Percentiles rank a stretch among this genome's conserved stretches.
These are phyloP conservation scores for Lactifluus rugatus DNA, from an alignment of 768 basidiomycete genomes.

Conservation along the genomic window DNA sequence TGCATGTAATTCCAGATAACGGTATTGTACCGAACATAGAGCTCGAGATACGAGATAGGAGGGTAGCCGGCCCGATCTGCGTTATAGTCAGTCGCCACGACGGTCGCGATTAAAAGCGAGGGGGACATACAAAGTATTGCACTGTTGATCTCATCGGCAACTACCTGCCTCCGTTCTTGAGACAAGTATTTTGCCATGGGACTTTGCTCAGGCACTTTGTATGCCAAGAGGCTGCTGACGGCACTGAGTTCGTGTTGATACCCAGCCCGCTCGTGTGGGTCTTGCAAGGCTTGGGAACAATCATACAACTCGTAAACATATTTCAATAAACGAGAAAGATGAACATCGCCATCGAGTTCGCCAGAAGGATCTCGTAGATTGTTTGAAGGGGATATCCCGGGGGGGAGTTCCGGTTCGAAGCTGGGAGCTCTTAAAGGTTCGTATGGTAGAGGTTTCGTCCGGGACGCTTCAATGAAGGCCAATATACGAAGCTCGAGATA, in stretches of 20 bases:
- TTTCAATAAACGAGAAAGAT: conserved; percentile 41
- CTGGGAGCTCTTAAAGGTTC: conserved; percentile 17
- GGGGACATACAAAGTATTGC: conserved; percentile 68
- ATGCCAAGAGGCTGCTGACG: conserved; percentile 75
- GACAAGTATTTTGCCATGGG: conserved; percentile 66
- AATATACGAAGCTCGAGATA: conserved; percentile 79
- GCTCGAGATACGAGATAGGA: conserved; percentile 51
- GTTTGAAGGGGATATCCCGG: conserved; percentile 12
- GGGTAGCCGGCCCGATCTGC: conserved; percentile 44
- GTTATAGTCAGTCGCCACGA: neutral
- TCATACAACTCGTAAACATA: conserved; percentile 60
- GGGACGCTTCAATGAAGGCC: conserved; percentile 77
- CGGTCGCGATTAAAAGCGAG: neutral
- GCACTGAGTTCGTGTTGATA: conserved; percentile 65
- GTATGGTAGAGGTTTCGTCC: conserved; percentile 55
- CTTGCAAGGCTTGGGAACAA: conserved; percentile 45
- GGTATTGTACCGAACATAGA: conserved; percentile 56
- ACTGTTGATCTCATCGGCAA: conserved; percentile 82
- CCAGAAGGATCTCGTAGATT: conserved; percentile 23
- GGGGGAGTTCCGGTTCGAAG: conserved; percentile 13
- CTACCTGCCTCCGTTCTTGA: conserved; percentile 64
- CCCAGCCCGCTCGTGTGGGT: conserved; percentile 43
- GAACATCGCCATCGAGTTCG: conserved; percentile 29
- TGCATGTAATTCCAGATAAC: conserved; percentile 49
- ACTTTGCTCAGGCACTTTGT: conserved; percentile 69